Evolutionary conservation across 1,284 basidiomycete species (phyloP), one percentile per base, ranked within the genome.

Genomic region (Trametes pubescens): DNA sequence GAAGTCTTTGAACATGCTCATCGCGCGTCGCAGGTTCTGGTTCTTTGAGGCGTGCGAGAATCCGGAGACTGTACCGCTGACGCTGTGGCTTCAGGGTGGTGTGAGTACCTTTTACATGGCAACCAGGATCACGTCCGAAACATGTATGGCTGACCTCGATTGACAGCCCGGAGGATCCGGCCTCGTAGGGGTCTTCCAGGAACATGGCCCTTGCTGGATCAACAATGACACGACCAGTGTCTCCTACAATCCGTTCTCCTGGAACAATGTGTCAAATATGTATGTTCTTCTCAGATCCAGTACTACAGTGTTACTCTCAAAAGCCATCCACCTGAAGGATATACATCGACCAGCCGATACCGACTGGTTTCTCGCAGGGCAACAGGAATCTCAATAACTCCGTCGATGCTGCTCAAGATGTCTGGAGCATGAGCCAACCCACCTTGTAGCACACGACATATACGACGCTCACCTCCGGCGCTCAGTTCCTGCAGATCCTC

Each of bases 141-240:
- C 26, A 18, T 38, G 10, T 10, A 16, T 38, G 11, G 34, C 51
- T 13, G 21, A 59, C 47, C 48, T 26, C 9, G 26, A 10, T 10
- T 32, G 16, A 24, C 1, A 80, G 82, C 86, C 88, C 6, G 89
- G 88, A 64, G 85, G 82, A 64, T 88, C 85, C 4, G 85, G 84
- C 53, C 86, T 89, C 82, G 82, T 89, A 46, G 88, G 89, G 14
- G 78, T 90, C 18, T 82, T 89, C 69, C 86, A 89, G 66, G 89
- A 88, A 69, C 76, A 83, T 46, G 86, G 86, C 0, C 86, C 89
- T 5, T 90, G 88, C 72, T 79, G 82, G 8, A 85, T 88, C 65
- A 84, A 79, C 49, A 86, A 86, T 58, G 84, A 88, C 63, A 84
- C 81, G 56, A 79, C 75, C 1, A 76, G 80, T 26, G 82, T 86